These are phyloP conservation scores for Fraxinus albicans DNA, from an alignment of 305 asterid genomes.

Conservation along the genomic window DNA sequence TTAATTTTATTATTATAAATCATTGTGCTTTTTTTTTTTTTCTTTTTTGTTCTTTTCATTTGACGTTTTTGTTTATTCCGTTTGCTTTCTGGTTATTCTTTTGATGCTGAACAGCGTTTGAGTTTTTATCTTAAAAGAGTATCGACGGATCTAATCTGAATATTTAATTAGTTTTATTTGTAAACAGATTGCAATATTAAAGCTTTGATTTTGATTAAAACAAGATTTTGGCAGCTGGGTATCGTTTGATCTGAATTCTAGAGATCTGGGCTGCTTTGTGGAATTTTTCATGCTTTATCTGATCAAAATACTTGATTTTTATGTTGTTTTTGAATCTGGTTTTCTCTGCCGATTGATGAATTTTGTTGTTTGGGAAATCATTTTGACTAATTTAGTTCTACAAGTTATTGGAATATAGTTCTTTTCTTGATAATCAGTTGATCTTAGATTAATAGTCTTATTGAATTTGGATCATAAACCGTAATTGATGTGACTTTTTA, in stretches of 20 bases:
- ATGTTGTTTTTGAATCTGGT: slow-evolving; percentile 19
- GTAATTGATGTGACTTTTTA: neutral
- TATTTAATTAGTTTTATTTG: neutral
- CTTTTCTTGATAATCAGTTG: slow-evolving; percentile 2
- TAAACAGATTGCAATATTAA: slow-evolving; percentile 12
- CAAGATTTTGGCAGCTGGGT: slow-evolving; percentile 23
- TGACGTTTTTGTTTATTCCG: neutral
- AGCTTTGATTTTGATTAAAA: neutral
- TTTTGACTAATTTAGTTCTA: slow-evolving; percentile 7
- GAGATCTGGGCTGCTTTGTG: slow-evolving; percentile 36
- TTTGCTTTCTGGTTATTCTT: slow-evolving; percentile 7
- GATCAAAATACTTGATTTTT: slow-evolving; percentile 31
- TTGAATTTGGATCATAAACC: slow-evolving; percentile 13
- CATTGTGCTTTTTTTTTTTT: neutral
- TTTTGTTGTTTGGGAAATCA: slow-evolving; percentile 18
- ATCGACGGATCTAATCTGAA: slow-evolving; percentile 28
- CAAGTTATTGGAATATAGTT: neutral
- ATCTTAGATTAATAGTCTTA: slow-evolving; percentile 16
- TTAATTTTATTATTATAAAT: slow-evolving; percentile 21
- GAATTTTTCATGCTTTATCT: slow-evolving; percentile 18
- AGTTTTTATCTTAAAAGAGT: neutral
- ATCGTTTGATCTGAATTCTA: slow-evolving; percentile 37
- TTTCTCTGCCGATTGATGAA: slow-evolving; percentile 8
- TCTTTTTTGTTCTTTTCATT: neutral
- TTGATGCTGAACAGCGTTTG: neutral